A percentile compares a stretch with the other conserved stretches of the same genome.
Evolutionary conservation across 768 basidiomycete genomes (phyloP).

Genomic region (Tylopilus balloui): DNA sequence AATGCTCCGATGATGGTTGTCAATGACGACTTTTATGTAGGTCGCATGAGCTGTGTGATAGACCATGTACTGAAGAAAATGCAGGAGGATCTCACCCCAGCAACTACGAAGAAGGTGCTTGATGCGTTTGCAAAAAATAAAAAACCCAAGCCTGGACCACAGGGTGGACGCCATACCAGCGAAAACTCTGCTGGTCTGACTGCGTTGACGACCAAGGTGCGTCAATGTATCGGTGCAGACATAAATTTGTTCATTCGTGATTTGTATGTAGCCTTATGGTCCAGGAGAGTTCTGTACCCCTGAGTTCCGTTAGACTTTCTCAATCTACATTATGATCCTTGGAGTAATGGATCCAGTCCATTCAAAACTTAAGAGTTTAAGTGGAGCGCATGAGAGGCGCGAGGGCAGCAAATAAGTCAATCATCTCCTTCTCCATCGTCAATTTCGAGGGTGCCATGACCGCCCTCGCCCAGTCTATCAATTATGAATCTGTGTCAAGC

Average conservation of each 20-base stretch:
- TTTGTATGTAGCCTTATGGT: slow-evolving; percentile 76
- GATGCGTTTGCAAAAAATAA: slow-evolving; percentile 75
- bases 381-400: too few species aligned
- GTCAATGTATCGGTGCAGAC: slow-evolving; percentile 7
- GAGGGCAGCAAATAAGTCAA: slow-evolving; percentile 32
- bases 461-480: slow-evolving; percentile 66
- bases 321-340: not conserved
- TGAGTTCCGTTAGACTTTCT: slow-evolving; percentile 66
- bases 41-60: slow-evolving; percentile 23
- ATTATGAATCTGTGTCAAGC: slow-evolving; percentile 54
- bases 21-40: slow-evolving; percentile 93
- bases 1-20: slow-evolving; percentile 97
- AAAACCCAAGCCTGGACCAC: slow-evolving; percentile 92
- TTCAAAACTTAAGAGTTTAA: not conserved
- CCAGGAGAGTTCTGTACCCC: slow-evolving; percentile 85
- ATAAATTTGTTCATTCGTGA: slow-evolving; percentile 9
- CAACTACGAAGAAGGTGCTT: slow-evolving; percentile 73
- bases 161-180: slow-evolving; percentile 78
- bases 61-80: slow-evolving; percentile 8
- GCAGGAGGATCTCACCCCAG: slow-evolving; percentile 81
- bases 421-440: slow-evolving; percentile 84
- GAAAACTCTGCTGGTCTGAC: slow-evolving; percentile 94
- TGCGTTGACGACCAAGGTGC: slow-evolving; percentile 67
- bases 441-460: slow-evolving; percentile 64
- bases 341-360: not conserved